These are phyloP conservation scores for Tolypocladium cylindrosporum DNA, from an alignment of 2,329 filamentous ascomycete genomes.

Conservation along the genomic window DNA sequence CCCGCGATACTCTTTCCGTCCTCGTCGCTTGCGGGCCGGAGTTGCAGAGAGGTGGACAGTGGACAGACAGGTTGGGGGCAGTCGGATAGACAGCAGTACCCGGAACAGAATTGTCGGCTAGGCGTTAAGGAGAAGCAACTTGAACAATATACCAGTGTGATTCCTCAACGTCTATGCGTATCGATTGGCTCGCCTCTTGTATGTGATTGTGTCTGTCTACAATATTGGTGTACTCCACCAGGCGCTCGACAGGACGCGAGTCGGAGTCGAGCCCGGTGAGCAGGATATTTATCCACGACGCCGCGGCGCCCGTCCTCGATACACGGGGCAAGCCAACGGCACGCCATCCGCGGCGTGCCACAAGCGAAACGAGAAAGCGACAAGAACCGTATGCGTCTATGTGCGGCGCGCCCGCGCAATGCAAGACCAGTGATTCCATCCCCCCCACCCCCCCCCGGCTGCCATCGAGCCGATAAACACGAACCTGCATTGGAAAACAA, in stretches of 20 bases:
- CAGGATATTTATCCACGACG: background rate
- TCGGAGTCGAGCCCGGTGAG: background rate
- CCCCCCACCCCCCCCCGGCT: background rate
- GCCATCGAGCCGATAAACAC: background rate
- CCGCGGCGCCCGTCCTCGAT: background rate
- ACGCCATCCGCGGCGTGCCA: background rate
- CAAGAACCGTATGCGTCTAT: background rate
- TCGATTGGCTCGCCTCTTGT: background rate
- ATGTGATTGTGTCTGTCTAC: background rate
- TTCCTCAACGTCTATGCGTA: background rate
- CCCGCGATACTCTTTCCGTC: background rate
- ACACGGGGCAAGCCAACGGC: background rate
- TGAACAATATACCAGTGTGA: background rate
- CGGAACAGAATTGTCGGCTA: slow-evolving; percentile 3
- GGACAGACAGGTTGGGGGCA: background rate
- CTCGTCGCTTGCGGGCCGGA: background rate
- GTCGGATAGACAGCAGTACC: background rate
- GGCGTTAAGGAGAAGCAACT: slow-evolving; percentile 1
- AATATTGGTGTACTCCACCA: no score
- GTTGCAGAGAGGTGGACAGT: background rate
- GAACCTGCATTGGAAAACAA: background rate
- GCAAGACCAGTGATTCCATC: background rate
- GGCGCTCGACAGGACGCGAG: background rate
- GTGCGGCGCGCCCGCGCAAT: background rate
- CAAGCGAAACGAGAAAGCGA: background rate